Percentiles rank a stretch among this genome's conserved stretches.
phyloP scores from a whole-genome alignment of 2,329 filamentous ascomycete genomes.

The Venturia effusa region DNA sequence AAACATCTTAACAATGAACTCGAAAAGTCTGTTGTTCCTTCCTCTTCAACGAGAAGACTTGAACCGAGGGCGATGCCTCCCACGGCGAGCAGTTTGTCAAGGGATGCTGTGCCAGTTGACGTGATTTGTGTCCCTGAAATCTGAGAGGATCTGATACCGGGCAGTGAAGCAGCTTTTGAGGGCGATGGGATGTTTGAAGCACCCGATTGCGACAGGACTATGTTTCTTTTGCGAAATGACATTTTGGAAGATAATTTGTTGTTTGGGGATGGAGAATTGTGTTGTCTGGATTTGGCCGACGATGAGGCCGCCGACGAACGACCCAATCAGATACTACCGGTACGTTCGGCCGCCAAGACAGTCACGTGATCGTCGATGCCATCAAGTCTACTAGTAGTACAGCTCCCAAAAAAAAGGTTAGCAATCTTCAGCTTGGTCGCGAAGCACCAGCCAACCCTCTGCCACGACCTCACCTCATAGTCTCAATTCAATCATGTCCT shows the following conservation, averaged over 20 bases:
- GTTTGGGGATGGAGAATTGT: background rate
- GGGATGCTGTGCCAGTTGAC: conserved; percentile 78
- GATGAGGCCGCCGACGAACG: background rate
- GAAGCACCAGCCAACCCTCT: background rate
- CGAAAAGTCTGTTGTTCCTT: conserved; percentile 87
- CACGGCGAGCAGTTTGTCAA: conserved; percentile 76
- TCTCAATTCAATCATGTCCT: conserved; percentile 38
- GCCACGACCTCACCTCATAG: background rate
- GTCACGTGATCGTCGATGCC: background rate
- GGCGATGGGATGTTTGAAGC: conserved; percentile 16
- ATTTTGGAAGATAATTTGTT: background rate
- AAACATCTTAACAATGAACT: conserved; percentile 78
- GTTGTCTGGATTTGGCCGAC: background rate
- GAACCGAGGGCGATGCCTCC: conserved; percentile 80
- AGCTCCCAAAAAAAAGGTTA: background rate
- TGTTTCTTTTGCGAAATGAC: conserved; percentile 57
- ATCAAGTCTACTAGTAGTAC: too few species aligned
- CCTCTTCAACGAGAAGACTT: conserved; percentile 72
- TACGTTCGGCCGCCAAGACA: too few species aligned
- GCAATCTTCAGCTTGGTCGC: background rate
- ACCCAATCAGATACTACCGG: too few species aligned
- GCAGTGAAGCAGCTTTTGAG: conserved; percentile 16
- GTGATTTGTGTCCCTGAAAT: conserved; percentile 79
- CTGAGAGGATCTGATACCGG: conserved; percentile 70
- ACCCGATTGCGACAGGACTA: conserved; percentile 38